Evolutionary conservation across 1,139 yeast species (phyloP).

Genomic region (Candida tetrigidarum): DNA sequence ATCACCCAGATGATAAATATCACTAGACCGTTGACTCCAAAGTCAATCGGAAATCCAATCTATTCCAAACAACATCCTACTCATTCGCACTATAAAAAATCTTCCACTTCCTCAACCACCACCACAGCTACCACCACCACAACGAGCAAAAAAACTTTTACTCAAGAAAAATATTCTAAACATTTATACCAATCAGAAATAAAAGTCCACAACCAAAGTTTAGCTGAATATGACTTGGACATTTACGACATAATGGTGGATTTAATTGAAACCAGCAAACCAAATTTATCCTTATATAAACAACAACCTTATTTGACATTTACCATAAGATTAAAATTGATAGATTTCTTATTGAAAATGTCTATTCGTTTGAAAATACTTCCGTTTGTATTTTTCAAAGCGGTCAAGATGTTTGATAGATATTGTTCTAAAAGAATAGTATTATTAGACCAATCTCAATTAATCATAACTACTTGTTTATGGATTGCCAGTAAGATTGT

Average conservation of each 20-base stretch:
- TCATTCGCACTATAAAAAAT: constrained; percentile 1
- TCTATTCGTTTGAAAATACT: constrained; percentile 61
- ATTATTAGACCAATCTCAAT: constrained; percentile 61
- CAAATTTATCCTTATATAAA: constrained; percentile 56
- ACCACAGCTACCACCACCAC: neutral
- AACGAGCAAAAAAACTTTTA: constrained; percentile 19
- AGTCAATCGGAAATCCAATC: constrained; percentile 9
- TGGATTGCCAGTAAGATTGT: constrained; percentile 68
- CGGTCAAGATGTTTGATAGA: constrained; percentile 64
- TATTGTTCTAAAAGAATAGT: constrained; percentile 69
- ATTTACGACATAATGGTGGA: constrained; percentile 46
- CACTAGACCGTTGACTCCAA: constrained; percentile 14
- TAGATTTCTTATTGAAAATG: constrained; percentile 62
- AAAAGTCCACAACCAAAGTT: constrained; percentile 44
- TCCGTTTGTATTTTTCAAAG: constrained; percentile 61
- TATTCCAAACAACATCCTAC: constrained; percentile 3
- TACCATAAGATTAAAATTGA: constrained; percentile 50
- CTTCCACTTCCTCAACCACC: neutral
- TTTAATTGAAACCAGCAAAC: constrained; percentile 36
- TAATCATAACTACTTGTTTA: constrained; percentile 66
- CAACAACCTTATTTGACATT: constrained; percentile 70
- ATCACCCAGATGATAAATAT: constrained; percentile 9
- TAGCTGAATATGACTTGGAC: constrained; percentile 59
- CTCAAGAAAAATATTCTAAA: constrained; percentile 50
- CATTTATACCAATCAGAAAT: constrained; percentile 56